Conservation (phyloP, 1,139 yeast species). For the Saccharomyces hybrid region DNA sequence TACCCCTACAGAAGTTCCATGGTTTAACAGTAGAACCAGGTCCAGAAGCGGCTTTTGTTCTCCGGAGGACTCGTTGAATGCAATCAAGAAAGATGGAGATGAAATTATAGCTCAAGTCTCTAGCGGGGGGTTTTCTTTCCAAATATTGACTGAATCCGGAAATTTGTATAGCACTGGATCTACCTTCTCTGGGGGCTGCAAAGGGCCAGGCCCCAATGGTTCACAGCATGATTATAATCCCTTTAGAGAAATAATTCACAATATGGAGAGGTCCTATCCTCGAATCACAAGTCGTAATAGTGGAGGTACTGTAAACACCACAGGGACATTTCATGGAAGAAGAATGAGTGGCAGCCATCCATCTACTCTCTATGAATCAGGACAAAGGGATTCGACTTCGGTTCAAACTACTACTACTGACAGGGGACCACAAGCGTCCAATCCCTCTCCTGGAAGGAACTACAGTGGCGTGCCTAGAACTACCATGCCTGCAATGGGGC, state of each 20-base stretch:
- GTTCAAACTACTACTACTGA: background rate
- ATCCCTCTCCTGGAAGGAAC: background rate
- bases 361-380: background rate
- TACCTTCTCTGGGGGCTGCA: constrained; percentile 40
- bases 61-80: constrained; percentile 15
- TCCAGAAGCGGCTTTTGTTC: constrained; percentile 7
- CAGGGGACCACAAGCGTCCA: constrained; percentile 12
- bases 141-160: constrained; percentile 49
- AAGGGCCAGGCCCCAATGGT: constrained; percentile 34
- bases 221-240: constrained; percentile 31
- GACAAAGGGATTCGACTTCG: background rate
- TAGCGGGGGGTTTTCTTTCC: constrained; percentile 65
- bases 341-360: constrained; percentile 1
- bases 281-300: constrained; percentile 10
- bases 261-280: constrained; percentile 16
- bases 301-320: constrained; percentile 14
- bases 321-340: constrained; percentile 14
- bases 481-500: constrained; percentile 10
- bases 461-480: background rate
- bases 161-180: constrained; percentile 48
- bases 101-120: constrained; percentile 46
- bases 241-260: constrained; percentile 21
- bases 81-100: constrained; percentile 19
- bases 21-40: constrained; percentile 15
- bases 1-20: constrained; percentile 39